Evolutionary conservation across 2,329 filamentous ascomycete species (phyloP), one percentile per base, ranked within the genome.

Genomic region (Aspergillus neoniger): DNA sequence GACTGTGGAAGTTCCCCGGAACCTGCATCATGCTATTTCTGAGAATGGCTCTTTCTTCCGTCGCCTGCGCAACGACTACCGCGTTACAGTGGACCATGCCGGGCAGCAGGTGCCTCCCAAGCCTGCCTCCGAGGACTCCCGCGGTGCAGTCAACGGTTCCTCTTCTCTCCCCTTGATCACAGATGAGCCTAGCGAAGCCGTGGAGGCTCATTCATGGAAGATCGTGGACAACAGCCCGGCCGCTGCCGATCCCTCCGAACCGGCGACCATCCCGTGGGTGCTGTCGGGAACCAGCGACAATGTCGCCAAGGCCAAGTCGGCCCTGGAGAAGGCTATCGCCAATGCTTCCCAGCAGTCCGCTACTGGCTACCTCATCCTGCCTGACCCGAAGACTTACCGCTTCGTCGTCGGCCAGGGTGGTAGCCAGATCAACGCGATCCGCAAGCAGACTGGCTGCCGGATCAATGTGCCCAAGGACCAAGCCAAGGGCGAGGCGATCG

Each of bases 31-130:
- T 74, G 80, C 84, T 61, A 85, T 99, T 67, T 68, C 77, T 9
- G 94, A 96, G 74, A 93, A 94, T 65, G 95, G 94, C 1, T 89
- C 92, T 69, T 91, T 98, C 80, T 97, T 98, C 90, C 91, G 94
- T 66, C 90, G 88, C 70, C 87, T 99, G 44, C 88, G 90, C 65
- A 93, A 88, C 76, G 91, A 97, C 72, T 85, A 91, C 77, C 89
- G 91, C 67, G 92, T 99, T 66, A 95, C 90, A 0, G 90, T 99
- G 56, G 93, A 98, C 76, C 95, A 98, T 74, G 91, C 87, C 58
- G 92, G 93, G 48, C 87, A 95, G 62, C 81, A 89, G 59, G 81
- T 90, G 4, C 95, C 95, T 5, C 75, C 87, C 41, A 92, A 89
- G 79, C 85, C 89, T 9, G 75, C 79, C 28, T 78, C 85, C 44